Evolutionary conservation across 208 protist genomes (phyloP).

Genomic region (Trypanosoma scelopori): DNA sequence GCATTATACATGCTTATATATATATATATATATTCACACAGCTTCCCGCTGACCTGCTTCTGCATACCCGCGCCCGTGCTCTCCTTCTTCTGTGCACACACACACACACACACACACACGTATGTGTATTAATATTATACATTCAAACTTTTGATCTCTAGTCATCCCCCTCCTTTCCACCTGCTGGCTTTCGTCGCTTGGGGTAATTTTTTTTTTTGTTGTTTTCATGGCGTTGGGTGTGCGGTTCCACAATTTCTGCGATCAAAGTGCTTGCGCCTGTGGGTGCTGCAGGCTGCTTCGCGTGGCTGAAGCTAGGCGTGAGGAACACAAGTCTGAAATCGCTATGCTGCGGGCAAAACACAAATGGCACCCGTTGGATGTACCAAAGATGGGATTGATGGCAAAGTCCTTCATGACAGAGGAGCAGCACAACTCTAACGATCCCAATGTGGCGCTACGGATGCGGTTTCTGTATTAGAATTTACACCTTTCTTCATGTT

Average conservation of each 20-base stretch:
- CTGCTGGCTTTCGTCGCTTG: background rate
- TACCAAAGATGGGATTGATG: conserved; percentile 50
- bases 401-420: conserved; percentile 41
- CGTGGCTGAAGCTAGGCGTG: conserved; percentile 5
- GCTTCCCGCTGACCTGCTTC: too few relatives aligned
- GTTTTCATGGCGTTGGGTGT: background rate
- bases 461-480: conserved; percentile 39
- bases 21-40: too few relatives aligned
- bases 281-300: conserved; percentile 18
- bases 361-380: conserved; percentile 41
- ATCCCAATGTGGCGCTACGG: conserved; percentile 13
- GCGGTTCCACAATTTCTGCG: conserved; percentile 9
- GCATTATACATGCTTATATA: too few relatives aligned
- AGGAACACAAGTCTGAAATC: conserved; percentile 1
- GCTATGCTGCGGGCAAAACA: background rate
- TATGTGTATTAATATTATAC: too few relatives aligned
- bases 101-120: too few relatives aligned
- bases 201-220: background rate
- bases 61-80: too few relatives aligned
- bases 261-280: conserved; percentile 30
- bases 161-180: background rate
- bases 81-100: too few relatives aligned
- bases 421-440: conserved; percentile 8
- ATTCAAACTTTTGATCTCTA: too few relatives aligned
- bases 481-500: conserved; percentile 1